These are phyloP conservation scores for Digitaria exilis DNA, from an alignment of 202 grass and related monocot genomes.

Conservation along the genomic window DNA sequence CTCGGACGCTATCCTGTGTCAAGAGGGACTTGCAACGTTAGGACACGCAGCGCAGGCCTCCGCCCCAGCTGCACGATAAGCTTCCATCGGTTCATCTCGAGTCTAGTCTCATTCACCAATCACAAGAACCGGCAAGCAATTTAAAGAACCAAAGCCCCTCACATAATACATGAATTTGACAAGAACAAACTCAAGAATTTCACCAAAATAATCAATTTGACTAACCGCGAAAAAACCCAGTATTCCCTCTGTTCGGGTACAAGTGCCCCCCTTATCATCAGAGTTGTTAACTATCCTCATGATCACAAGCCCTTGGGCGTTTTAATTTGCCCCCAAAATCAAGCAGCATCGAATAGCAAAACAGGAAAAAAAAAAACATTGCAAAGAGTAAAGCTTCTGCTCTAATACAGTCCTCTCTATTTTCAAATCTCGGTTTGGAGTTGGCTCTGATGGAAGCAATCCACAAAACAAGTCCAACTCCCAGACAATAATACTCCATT, in stretches of 20 bases:
- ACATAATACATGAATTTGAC: background rate
- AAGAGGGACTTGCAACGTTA: background rate
- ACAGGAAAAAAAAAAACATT: background rate
- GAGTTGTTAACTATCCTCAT: background rate
- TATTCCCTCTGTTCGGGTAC: background rate
- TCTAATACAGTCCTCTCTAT: constrained; percentile 43
- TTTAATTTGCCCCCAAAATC: constrained; percentile 22
- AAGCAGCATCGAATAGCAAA: background rate
- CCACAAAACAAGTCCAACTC: constrained; percentile 49
- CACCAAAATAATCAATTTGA: background rate
- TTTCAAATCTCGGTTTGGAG: constrained; percentile 35
- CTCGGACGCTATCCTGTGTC: no score
- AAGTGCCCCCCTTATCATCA: background rate
- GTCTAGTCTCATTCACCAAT: background rate
- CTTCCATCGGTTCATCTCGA: constrained; percentile 7
- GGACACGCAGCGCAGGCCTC: constrained; percentile 24
- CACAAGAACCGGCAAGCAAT: background rate
- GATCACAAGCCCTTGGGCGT: background rate
- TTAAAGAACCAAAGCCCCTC: background rate
- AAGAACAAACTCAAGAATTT: background rate
- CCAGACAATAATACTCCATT: constrained; percentile 26
- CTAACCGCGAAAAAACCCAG: background rate
- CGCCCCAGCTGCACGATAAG: constrained; percentile 30
- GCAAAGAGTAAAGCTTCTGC: background rate
- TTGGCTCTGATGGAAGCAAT: constrained; percentile 44